phyloP scores from a whole-genome alignment of 176 grass and related monocot species.

The Alloteropsis semialata region DNA sequence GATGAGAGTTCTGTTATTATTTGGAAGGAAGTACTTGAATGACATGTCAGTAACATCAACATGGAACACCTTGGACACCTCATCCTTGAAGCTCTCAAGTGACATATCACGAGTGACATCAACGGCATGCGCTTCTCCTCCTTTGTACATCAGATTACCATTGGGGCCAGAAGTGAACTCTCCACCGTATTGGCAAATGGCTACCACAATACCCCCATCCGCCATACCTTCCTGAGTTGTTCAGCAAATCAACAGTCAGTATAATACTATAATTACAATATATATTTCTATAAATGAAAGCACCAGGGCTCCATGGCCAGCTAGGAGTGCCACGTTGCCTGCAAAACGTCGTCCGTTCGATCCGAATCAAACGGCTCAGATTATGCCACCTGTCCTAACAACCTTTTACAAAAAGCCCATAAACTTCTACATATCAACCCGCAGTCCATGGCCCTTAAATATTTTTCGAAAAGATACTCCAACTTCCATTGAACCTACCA shows the following conservation, averaged over 20 bases:
- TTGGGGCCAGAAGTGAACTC: constrained; percentile 71
- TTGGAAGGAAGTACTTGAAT: constrained; percentile 92
- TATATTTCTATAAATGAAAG: too few species aligned
- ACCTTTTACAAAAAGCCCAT: too few species aligned
- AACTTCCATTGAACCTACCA: too few species aligned
- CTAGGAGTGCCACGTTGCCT: too few species aligned
- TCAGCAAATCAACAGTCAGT: neutral
- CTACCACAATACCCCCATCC: constrained; percentile 41
- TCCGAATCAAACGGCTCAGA: too few species aligned
- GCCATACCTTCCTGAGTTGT: constrained; percentile 22
- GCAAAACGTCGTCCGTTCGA: too few species aligned
- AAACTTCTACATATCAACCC: too few species aligned
- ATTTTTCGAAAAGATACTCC: too few species aligned
- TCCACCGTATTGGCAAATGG: constrained; percentile 90
- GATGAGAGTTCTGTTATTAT: constrained; percentile 81
- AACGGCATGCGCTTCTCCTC: constrained; percentile 89
- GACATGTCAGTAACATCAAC: constrained; percentile 67
- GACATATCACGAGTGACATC: constrained; percentile 64
- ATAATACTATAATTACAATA: neutral
- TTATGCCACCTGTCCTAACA: too few species aligned
- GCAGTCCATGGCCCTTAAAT: too few species aligned
- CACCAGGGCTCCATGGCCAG: too few species aligned
- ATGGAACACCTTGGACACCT: constrained; percentile 78
- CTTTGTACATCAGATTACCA: constrained; percentile 78
- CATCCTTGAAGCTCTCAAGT: constrained; percentile 73